These are phyloP conservation scores for Moesziomyces aphidis DNA, from an alignment of 1,284 basidiomycete species.

Conservation along the genomic window DNA sequence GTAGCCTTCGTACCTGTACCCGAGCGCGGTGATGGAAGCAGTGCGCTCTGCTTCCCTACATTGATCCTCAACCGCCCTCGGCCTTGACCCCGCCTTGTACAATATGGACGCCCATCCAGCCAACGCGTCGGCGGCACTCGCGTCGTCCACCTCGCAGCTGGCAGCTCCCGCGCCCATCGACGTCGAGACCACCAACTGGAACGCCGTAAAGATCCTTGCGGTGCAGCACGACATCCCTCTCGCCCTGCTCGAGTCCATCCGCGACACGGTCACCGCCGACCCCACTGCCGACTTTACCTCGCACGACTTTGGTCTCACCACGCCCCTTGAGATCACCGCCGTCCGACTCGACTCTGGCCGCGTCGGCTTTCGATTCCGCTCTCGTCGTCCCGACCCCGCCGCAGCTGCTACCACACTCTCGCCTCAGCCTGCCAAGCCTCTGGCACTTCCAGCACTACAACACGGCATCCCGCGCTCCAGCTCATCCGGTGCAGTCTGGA, in stretches of 20 bases:
- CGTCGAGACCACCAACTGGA: constrained; percentile 63
- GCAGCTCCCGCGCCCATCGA: constrained; percentile 20
- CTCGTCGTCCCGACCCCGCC: constrained; percentile 6
- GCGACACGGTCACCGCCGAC: constrained; percentile 16
- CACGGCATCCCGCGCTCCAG: constrained; percentile 42
- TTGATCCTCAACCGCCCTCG: not conserved
- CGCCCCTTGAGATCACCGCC: constrained; percentile 54
- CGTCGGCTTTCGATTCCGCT: constrained; percentile 51
- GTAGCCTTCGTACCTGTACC: not conserved
- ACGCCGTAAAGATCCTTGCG: constrained; percentile 57
- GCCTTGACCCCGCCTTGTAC: too few species aligned
- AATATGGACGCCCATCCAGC: not conserved
- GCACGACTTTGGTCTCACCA: constrained; percentile 52
- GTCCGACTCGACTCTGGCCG: constrained; percentile 44
- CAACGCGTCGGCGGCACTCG: not conserved
- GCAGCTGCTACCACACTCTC: not conserved
- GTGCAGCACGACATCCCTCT: constrained; percentile 52
- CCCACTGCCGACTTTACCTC: constrained; percentile 2
- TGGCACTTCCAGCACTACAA: constrained; percentile 2
- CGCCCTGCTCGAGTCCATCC: constrained; percentile 17
- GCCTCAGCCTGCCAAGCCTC: not conserved
- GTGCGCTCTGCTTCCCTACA: not conserved
- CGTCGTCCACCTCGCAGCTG: not conserved
- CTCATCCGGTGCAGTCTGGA: constrained; percentile 38
- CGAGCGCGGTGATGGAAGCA: not conserved